Percentiles rank a stretch among this genome's conserved stretches.
Conservation (phyloP, 2,329 filamentous ascomycete species). For the Calonectria naviculata region DNA sequence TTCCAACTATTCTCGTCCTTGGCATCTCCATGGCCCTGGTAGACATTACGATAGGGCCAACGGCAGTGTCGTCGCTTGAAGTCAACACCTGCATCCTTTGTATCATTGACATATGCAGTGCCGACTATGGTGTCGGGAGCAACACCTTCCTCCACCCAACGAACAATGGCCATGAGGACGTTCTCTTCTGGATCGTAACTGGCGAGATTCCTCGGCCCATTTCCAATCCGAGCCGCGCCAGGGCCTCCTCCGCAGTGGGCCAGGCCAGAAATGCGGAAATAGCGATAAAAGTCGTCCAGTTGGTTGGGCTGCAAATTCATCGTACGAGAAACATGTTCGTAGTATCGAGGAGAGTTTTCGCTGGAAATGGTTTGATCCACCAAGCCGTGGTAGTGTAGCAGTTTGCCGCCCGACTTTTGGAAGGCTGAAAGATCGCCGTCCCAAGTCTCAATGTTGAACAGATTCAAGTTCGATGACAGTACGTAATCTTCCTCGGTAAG, state of each 20-base stretch:
- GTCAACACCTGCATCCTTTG: too few relatives aligned
- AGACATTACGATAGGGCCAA: too few relatives aligned
- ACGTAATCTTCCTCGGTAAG: conserved; percentile 51
- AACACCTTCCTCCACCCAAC: conserved; percentile 56
- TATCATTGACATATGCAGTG: too few relatives aligned
- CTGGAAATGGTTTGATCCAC: conserved; percentile 54
- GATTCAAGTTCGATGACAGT: conserved; percentile 16
- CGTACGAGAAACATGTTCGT: conserved; percentile 30
- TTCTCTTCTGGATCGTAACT: conserved; percentile 56
- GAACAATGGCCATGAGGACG: conserved; percentile 57
- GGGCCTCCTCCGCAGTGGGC: conserved; percentile 58
- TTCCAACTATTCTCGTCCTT: too few relatives aligned
- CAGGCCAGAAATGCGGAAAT: conserved; percentile 63
- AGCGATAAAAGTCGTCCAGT: conserved; percentile 60
- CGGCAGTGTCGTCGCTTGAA: too few relatives aligned
- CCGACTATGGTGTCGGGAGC: too few relatives aligned
- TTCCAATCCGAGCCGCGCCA: conserved; percentile 51
- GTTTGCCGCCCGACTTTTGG: conserved; percentile 52
- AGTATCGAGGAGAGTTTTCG: conserved; percentile 35
- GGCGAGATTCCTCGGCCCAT: conserved; percentile 43
- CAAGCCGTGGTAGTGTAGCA: conserved; percentile 57
- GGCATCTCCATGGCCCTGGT: too few relatives aligned
- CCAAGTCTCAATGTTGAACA: conserved; percentile 44
- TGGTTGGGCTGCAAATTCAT: conserved; percentile 42
- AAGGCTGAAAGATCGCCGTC: conserved; percentile 50